phyloP scores from a whole-genome alignment of 2,329 filamentous ascomycete genomes.

The Fusarium kyushuense region DNA sequence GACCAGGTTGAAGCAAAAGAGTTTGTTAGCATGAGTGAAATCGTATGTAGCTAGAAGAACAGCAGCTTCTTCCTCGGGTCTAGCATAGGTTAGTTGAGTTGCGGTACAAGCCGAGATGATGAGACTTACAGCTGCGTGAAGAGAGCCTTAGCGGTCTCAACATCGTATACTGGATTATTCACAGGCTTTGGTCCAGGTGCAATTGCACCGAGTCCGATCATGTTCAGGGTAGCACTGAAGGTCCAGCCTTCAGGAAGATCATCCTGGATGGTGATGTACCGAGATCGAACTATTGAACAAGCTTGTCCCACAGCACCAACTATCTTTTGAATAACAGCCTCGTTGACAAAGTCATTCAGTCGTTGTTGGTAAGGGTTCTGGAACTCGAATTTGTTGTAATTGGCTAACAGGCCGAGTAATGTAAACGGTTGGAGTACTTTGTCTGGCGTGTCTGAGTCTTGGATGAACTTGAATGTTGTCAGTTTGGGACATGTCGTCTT shows the following conservation, averaged over 20 bases:
- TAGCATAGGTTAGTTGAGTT: slow-evolving; percentile 52
- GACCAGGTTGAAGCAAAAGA: slow-evolving; percentile 90
- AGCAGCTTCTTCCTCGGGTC: slow-evolving; percentile 82
- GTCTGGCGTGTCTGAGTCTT: slow-evolving; percentile 76
- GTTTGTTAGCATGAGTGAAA: slow-evolving; percentile 92
- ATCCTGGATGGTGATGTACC: slow-evolving; percentile 88
- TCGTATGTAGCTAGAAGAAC: slow-evolving; percentile 90
- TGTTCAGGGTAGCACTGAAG: slow-evolving; percentile 80
- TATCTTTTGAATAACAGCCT: slow-evolving; percentile 85
- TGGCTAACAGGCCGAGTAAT: slow-evolving; percentile 87
- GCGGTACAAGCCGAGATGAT: fast-evolving
- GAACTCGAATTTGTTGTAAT: slow-evolving; percentile 99
- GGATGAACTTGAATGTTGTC: slow-evolving; percentile 71
- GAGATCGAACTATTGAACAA: slow-evolving; percentile 74
- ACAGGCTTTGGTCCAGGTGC: slow-evolving; percentile 74
- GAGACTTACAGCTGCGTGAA: slow-evolving; percentile 80
- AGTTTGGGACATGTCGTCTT: not conserved
- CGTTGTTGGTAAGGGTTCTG: slow-evolving; percentile 95
- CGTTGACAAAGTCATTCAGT: slow-evolving; percentile 95
- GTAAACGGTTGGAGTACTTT: slow-evolving; percentile 80
- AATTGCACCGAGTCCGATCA: slow-evolving; percentile 85
- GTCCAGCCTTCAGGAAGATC: slow-evolving; percentile 93
- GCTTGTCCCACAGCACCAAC: slow-evolving; percentile 80
- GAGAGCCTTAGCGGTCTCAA: slow-evolving; percentile 83
- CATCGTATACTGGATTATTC: slow-evolving; percentile 70